These are phyloP conservation scores for Venustampulla echinocandica DNA, from an alignment of 495 filamentous ascomycete genomes.

Conservation along the genomic window DNA sequence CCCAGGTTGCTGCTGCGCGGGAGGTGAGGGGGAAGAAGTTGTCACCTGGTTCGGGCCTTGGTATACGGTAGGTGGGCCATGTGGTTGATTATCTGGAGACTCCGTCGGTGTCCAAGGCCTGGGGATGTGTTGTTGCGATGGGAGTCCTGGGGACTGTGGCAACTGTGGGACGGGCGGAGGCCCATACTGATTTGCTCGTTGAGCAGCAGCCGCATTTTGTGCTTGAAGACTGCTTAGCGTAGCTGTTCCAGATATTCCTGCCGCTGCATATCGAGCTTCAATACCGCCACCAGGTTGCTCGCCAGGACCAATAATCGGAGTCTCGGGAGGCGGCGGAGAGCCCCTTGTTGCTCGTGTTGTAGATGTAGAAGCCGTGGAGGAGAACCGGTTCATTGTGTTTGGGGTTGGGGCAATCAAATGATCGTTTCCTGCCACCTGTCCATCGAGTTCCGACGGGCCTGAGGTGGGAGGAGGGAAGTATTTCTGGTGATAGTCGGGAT, in stretches of 20 bases:
- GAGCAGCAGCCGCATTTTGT: slow-evolving; percentile 73
- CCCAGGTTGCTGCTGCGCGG: slow-evolving; percentile 10
- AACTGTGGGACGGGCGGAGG: slow-evolving; percentile 34
- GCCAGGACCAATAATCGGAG: slow-evolving; percentile 70
- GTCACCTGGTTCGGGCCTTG: slow-evolving; percentile 63
- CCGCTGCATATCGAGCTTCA: slow-evolving; percentile 80
- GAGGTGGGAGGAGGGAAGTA: slow-evolving; percentile 16
- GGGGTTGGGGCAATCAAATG: slow-evolving; percentile 18
- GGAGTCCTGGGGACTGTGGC: slow-evolving; percentile 26
- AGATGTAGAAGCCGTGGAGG: slow-evolving; percentile 82
- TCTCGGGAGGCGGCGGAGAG: slow-evolving; percentile 92
- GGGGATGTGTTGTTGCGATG: slow-evolving; percentile 34
- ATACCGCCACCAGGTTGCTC: slow-evolving; percentile 67
- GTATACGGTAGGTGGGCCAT: slow-evolving; percentile 88
- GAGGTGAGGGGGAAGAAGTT: slow-evolving; percentile 29
- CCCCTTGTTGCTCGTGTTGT: slow-evolving; percentile 88
- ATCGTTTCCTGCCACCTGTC: background rate
- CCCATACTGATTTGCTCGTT: slow-evolving; percentile 66
- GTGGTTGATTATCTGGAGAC: slow-evolving; percentile 74
- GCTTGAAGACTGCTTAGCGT: slow-evolving; percentile 72
- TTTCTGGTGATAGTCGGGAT: slow-evolving; percentile 17
- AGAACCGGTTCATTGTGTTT: slow-evolving; percentile 59
- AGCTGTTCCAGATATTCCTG: slow-evolving; percentile 76
- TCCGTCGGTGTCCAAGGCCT: slow-evolving; percentile 97
- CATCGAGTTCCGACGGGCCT: slow-evolving; percentile 13